phyloP scores from a whole-genome alignment of 371 early-diverging fungal species.

The Entomophthora muscae region DNA sequence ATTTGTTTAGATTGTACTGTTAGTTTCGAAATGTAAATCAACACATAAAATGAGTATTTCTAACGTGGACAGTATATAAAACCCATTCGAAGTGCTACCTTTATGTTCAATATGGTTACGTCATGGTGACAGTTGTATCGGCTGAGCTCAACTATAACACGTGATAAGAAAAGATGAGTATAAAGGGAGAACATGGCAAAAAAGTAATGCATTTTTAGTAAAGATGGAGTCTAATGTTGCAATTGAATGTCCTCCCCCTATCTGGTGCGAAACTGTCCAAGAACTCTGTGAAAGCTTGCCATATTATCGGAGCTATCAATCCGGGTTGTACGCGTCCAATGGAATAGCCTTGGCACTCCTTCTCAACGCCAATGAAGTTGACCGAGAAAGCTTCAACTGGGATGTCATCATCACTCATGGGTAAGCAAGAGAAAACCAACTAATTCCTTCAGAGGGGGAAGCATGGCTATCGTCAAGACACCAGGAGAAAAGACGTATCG shows the following conservation, averaged over 20 bases:
- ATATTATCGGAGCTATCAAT: not conserved
- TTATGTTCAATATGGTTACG: too few relatives aligned
- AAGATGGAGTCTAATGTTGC: not conserved
- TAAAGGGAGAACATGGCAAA: too few relatives aligned
- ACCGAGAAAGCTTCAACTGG: not conserved
- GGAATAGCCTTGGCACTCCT: not conserved
- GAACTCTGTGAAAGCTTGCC: not conserved
- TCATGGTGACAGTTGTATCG: too few relatives aligned
- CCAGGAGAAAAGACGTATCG: not conserved
- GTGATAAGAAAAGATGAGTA: too few relatives aligned
- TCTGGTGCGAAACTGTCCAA: not conserved
- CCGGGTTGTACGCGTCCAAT: not conserved
- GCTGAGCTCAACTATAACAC: too few relatives aligned
- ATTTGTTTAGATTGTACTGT: too few relatives aligned
- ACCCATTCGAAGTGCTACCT: too few relatives aligned
- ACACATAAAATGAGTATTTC: too few relatives aligned
- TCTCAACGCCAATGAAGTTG: not conserved
- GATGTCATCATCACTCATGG: not conserved
- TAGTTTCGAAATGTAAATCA: too few relatives aligned
- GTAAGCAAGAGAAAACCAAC: not conserved
- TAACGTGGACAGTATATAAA: too few relatives aligned
- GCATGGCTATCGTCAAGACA: not conserved
- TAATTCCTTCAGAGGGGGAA: not conserved
- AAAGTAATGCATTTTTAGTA: too few relatives aligned
- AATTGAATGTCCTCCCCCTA: not conserved